These are phyloP conservation scores for Purpureocillium takamizusanense DNA, from an alignment of 2,329 filamentous ascomycete genomes.

Conservation along the genomic window DNA sequence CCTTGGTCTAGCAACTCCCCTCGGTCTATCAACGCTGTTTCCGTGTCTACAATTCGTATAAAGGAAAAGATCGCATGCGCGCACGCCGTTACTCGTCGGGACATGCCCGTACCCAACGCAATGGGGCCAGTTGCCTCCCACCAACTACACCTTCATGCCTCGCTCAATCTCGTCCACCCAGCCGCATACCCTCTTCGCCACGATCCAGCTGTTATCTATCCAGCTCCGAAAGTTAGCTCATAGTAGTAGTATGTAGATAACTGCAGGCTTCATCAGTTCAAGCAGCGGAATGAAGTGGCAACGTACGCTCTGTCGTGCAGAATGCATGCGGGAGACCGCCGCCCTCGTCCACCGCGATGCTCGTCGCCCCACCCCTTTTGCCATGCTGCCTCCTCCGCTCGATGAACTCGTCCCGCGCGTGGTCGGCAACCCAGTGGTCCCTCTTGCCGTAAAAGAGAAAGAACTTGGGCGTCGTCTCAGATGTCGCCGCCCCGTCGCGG, in stretches of 20 bases:
- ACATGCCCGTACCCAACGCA: too few relatives aligned
- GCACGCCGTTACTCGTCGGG: too few relatives aligned
- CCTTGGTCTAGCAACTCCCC: too few relatives aligned
- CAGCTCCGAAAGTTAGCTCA: slow-evolving; percentile 2
- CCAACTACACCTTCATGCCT: not conserved
- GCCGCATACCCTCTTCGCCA: slow-evolving; percentile 18
- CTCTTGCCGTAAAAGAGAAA: slow-evolving; percentile 50
- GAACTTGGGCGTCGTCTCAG: slow-evolving; percentile 33
- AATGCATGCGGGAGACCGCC: slow-evolving; percentile 53
- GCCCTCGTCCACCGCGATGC: slow-evolving; percentile 45
- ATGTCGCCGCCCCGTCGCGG: not conserved
- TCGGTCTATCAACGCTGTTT: too few relatives aligned
- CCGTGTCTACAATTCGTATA: too few relatives aligned
- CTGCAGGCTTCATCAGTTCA: not conserved
- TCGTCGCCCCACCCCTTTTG: slow-evolving; percentile 25
- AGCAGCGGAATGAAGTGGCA: not conserved
- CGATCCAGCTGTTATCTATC: slow-evolving; percentile 16
- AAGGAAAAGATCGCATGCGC: too few relatives aligned
- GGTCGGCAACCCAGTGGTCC: slow-evolving; percentile 54
- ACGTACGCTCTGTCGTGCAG: slow-evolving; percentile 34
- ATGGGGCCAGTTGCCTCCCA: too few relatives aligned
- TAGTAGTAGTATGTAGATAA: not conserved
- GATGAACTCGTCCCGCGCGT: slow-evolving; percentile 48
- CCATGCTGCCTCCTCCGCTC: slow-evolving; percentile 24
- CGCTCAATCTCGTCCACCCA: slow-evolving; percentile 20